A percentile compares a stretch with the other conserved stretches of the same genome.
Conservation (phyloP, 345 rosid species). For the Reutealis trisperma region DNA sequence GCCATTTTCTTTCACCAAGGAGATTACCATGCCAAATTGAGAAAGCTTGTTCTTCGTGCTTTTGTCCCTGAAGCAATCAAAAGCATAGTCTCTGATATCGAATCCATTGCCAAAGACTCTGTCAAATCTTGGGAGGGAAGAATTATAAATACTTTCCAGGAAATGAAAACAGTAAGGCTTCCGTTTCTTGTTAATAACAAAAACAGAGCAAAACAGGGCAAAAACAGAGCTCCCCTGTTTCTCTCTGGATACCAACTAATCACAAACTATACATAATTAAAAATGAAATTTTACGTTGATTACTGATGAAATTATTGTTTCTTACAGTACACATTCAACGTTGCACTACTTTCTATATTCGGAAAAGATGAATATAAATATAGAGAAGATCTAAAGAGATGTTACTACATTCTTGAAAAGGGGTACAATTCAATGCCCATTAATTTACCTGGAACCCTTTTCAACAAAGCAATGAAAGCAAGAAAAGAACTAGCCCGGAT, state of each 20-base stretch:
- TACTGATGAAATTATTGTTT: background rate
- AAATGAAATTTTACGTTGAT: background rate
- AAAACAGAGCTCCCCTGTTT: conserved; percentile 27
- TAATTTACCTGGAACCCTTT: conserved; percentile 87
- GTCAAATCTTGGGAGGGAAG: conserved; percentile 51
- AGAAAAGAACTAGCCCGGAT: conserved; percentile 76
- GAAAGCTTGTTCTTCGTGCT: conserved; percentile 83
- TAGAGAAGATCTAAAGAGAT: conserved; percentile 78
- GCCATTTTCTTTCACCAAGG: conserved; percentile 91
- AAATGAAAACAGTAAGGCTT: conserved; percentile 73
- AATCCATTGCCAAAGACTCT: conserved; percentile 49
- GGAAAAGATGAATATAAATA: conserved; percentile 63
- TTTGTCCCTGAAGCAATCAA: conserved; percentile 66
- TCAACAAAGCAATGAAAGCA: conserved; percentile 87
- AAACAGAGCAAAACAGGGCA: conserved; percentile 28
- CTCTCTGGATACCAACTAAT: background rate
- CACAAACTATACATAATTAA: background rate
- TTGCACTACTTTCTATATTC: conserved; percentile 74
- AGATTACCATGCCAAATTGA: conserved; percentile 64
- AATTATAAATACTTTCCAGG: conserved; percentile 59
- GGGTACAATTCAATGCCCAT: conserved; percentile 99
- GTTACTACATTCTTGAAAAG: conserved; percentile 87
- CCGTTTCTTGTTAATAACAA: background rate
- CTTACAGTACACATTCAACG: conserved; percentile 78
- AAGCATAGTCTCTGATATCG: conserved; percentile 50